Evolutionary conservation across 495 filamentous ascomycete species (phyloP), one percentile per base, ranked within the genome.

Genomic region (Niebla homalea): DNA sequence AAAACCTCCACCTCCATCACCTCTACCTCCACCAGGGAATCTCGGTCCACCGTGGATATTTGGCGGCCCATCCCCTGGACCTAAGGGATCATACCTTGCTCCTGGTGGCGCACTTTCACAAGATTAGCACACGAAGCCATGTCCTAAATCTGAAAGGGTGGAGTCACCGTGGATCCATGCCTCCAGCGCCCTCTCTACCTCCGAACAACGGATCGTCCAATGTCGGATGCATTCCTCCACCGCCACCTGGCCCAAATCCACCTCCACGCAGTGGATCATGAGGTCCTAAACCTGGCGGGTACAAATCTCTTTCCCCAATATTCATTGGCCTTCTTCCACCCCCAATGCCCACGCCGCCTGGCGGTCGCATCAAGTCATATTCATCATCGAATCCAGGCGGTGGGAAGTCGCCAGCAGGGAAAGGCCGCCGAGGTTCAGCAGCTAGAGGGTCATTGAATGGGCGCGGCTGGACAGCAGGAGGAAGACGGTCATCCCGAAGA

Each of bases 371-470:
- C 43, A 97, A 73, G 47, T 97, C 87, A 59, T 85, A 87, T 57
- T 95, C 89, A 67, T 97, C 89, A 52, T 96, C 92, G 58, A 97
- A 97, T 18, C 78, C 88, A 3, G 92, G 92, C 0, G 88, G 87
- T 0, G 81, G 75, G 54, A 93, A 87, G 49, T 89, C 89, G n/a
- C 75, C 84, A 1, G 73, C 64, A 18, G 88, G 89, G 22, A 80
- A 64, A 1, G 84, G 84, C 8, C 70, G 74, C n/a, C 74, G 42
- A 0, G 83, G 82, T 4, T 64, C 70, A 2, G 68, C 69, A 4
- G 78, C 77, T 6, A 89, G 69, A 11, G 84, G 84, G 56, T 84
- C 79, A 57, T 77, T 70, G 62, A 83, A 82, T 11, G 79, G 85
- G 53, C 76, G 76, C 23, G 78, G 83, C 23, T 70, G 78, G 25